A percentile compares a stretch with the other conserved stretches of the same genome.
phyloP scores from a whole-genome alignment of 2,329 filamentous ascomycete species.

The Cercospora canescens region DNA sequence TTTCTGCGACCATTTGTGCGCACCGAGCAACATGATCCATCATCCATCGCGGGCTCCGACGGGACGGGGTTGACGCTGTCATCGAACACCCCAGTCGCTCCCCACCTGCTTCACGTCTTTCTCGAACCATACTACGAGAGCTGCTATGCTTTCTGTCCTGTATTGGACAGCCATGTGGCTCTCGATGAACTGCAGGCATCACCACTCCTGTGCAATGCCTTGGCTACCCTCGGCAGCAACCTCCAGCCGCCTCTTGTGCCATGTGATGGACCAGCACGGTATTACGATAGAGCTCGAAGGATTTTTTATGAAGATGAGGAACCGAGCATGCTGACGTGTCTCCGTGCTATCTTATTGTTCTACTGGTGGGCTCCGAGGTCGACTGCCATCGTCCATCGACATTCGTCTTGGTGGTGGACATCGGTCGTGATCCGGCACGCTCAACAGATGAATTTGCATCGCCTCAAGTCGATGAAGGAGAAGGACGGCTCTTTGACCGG shows the following conservation, averaged over 20 bases:
- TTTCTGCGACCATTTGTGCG: not conserved
- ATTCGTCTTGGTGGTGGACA: slow-evolving; percentile 16
- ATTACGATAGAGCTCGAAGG: slow-evolving; percentile 8
- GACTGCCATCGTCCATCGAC: slow-evolving; percentile 7
- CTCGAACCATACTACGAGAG: not conserved
- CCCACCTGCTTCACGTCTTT: not conserved
- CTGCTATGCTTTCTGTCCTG: not conserved
- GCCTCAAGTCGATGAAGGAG: not conserved
- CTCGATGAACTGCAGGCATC: not conserved
- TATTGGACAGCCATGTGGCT: not conserved
- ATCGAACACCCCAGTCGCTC: not conserved
- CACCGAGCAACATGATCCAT: not conserved
- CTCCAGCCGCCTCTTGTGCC: slow-evolving; percentile 11
- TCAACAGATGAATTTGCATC: slow-evolving; percentile 11
- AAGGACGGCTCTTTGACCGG: not conserved
- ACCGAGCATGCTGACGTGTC: slow-evolving; percentile 4
- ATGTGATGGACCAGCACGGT: slow-evolving; percentile 5
- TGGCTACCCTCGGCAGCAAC: slow-evolving; percentile 9
- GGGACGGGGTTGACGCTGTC: not conserved
- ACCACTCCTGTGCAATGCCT: slow-evolving; percentile 7
- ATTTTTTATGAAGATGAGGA: slow-evolving; percentile 17
- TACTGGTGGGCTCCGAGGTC: slow-evolving; percentile 15
- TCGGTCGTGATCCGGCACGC: slow-evolving; percentile 11
- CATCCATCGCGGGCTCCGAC: not conserved
- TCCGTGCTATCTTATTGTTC: slow-evolving; percentile 7